A percentile compares a stretch with the other conserved stretches of the same genome.
Evolutionary conservation across 2,329 filamentous ascomycete species (phyloP).

Genomic region (Pestalotiopsis sp.): DNA sequence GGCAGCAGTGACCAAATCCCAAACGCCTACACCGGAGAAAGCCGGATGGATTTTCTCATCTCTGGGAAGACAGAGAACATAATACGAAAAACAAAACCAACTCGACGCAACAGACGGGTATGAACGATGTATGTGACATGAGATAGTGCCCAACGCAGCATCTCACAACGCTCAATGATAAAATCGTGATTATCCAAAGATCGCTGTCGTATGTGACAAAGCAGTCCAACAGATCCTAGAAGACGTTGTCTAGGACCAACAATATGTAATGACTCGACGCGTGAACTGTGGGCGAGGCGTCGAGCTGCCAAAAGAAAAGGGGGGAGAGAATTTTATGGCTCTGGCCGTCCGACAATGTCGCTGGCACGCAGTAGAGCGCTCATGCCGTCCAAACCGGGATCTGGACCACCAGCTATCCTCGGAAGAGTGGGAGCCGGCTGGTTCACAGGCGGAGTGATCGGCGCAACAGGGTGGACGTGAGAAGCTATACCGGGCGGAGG

Average conservation of each 20-base stretch:
- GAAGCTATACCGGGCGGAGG: neutral
- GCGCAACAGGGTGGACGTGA: neutral
- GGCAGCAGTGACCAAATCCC: neutral
- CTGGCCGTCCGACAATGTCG: constrained; percentile 57
- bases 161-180: constrained; percentile 1
- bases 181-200: neutral
- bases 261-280: neutral
- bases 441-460: neutral
- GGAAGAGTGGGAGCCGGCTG: constrained; percentile 1
- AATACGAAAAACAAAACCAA: neutral
- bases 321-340: neutral
- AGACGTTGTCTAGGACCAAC: constrained; percentile 13
- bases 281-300: neutral
- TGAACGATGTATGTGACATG: constrained; percentile 7
- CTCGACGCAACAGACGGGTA: neutral
- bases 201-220: neutral
- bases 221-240: neutral
- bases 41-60: neutral
- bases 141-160: neutral
- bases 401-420: constrained; percentile 12
- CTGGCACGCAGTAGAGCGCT: constrained; percentile 60
- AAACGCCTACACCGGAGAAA: neutral
- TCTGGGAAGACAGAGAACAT: neutral
- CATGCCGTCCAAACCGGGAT: constrained; percentile 55
- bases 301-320: neutral